Conservation (phyloP, 345 rosid genomes). For the Eutrema yunnanense region DNA sequence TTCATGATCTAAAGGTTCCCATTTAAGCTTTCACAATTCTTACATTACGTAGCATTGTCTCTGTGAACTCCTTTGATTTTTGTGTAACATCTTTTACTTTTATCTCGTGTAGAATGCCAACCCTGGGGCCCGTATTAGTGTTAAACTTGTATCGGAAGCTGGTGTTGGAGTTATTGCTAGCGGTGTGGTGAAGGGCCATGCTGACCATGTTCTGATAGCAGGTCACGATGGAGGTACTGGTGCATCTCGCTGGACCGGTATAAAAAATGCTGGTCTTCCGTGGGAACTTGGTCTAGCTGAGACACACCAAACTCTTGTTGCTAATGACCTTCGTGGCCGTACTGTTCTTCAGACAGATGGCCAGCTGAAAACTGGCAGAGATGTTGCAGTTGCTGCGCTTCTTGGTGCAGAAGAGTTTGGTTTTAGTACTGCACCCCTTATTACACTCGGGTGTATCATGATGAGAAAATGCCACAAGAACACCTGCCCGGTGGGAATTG, state of each 20-base stretch:
- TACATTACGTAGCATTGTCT: neutral
- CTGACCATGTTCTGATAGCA: conserved; percentile 93
- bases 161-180: conserved; percentile 99
- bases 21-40: neutral
- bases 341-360: conserved; percentile 98
- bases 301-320: conserved; percentile 98
- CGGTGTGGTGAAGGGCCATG: conserved; percentile 99
- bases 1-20: conserved; percentile 97
- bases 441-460: conserved; percentile 99
- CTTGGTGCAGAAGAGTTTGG: conserved; percentile 99
- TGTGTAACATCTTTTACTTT: neutral
- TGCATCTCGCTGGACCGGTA: conserved; percentile 99
- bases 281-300: conserved; percentile 99
- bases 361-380: conserved; percentile 97
- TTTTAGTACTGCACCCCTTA: conserved; percentile 98
- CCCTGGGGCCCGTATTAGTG: conserved; percentile 90
- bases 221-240: conserved; percentile 99
- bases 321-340: conserved; percentile 99
- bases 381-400: conserved; percentile 95
- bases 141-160: conserved; percentile 95
- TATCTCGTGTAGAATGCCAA: conserved; percentile 65
- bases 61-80: neutral
- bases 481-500: conserved; percentile 99
- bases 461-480: conserved; percentile 99
- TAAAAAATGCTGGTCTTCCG: conserved; percentile 96